Evolutionary conservation across 2,329 filamentous ascomycete species (phyloP).

Genomic region (Cercospora zeae-maydis): DNA sequence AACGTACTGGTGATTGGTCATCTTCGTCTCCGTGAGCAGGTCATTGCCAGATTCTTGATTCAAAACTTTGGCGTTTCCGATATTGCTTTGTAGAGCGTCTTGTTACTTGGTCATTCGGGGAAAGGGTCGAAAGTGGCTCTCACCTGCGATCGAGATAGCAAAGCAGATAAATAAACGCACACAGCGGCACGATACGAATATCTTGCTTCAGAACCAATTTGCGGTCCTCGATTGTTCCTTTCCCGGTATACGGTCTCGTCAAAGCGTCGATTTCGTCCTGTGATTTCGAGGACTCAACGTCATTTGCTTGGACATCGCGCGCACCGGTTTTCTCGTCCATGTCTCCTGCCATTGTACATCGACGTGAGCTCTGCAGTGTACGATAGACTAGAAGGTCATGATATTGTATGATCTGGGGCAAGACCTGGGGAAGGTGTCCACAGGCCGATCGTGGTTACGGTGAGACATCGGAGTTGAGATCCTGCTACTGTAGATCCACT

Average conservation of each 20-base stretch:
- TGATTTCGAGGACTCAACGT: background rate
- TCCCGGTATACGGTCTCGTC: background rate
- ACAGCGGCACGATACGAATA: constrained; percentile 59
- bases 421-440: background rate
- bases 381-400: too few relatives aligned
- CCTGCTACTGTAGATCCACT: background rate
- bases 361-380: background rate
- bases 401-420: background rate
- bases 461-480: background rate
- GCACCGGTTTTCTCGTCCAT: background rate
- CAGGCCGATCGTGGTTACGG: background rate
- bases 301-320: background rate
- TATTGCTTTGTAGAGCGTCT: constrained; percentile 45
- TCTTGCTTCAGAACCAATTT: constrained; percentile 48
- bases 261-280: background rate
- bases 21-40: constrained; percentile 59
- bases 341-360: background rate
- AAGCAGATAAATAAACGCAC: constrained; percentile 62
- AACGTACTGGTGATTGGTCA: constrained; percentile 61
- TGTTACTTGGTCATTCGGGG: constrained; percentile 26
- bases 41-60: constrained; percentile 60
- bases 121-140: background rate
- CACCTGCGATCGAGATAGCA: constrained; percentile 57
- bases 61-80: constrained; percentile 51
- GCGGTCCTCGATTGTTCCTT: constrained; percentile 14